A percentile compares a stretch with the other conserved stretches of the same genome.
Conservation (phyloP, 139 green algal genomes). For the Tetradesmus lagerheimii region DNA sequence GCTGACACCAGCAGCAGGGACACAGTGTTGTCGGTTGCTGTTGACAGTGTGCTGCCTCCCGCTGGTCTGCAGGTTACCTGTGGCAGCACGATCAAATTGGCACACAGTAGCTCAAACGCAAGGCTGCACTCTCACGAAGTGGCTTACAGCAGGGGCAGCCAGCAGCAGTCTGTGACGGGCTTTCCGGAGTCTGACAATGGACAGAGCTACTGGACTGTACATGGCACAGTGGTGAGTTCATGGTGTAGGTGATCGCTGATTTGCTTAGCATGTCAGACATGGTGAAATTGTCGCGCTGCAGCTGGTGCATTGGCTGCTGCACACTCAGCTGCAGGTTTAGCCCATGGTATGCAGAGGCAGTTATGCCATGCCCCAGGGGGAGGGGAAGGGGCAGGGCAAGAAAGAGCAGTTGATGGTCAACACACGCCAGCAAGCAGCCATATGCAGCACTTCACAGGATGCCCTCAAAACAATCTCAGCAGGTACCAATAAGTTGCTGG, state of each 20-base stretch:
- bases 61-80: constrained; percentile 83
- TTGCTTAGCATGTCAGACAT: not conserved
- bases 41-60: not conserved
- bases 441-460: not conserved
- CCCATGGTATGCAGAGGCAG: not conserved
- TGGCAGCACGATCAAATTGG: constrained; percentile 91
- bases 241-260: not conserved
- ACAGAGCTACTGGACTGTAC: constrained; percentile 84
- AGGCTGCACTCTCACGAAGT: constrained; percentile 92
- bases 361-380: no score
- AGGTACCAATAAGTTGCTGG: not conserved
- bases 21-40: not conserved
- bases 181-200: constrained; percentile 68
- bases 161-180: constrained; percentile 93
- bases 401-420: no score
- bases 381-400: no score
- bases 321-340: not conserved
- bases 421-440: not conserved
- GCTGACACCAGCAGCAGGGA: not conserved
- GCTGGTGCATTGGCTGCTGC: not conserved
- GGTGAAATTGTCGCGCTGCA: not conserved
- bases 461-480: no score
- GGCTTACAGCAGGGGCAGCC: constrained; percentile 85
- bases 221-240: constrained; percentile 51
- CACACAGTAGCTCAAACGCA: constrained; percentile 67